Evolutionary conservation across 305 asterid species (phyloP).

Genomic region (Fraxinus sp.): DNA sequence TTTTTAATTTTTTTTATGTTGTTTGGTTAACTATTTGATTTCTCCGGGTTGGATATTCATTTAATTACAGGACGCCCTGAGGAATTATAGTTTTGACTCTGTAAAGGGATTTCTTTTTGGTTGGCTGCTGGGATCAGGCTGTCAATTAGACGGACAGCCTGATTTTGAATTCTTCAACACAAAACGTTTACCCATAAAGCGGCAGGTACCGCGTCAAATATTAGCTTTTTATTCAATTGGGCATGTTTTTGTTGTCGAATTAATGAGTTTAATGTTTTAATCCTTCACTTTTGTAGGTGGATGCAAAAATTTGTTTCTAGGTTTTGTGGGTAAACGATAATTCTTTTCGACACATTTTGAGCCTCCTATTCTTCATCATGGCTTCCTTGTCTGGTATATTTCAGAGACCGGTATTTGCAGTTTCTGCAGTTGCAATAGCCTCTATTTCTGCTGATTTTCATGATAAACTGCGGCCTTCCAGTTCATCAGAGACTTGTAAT

Average conservation of each 20-base stretch:
- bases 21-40: neutral
- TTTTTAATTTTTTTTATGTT: neutral
- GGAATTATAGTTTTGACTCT: slow-evolving; percentile 24
- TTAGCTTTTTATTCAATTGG: neutral
- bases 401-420: slow-evolving; percentile 82
- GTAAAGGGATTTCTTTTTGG: neutral
- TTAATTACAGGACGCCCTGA: slow-evolving; percentile 30
- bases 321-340: slow-evolving; percentile 13
- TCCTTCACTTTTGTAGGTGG: slow-evolving; percentile 32
- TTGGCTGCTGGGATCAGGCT: slow-evolving; percentile 35
- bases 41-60: neutral
- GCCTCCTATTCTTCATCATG: slow-evolving; percentile 35
- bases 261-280: neutral
- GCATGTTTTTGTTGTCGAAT: neutral
- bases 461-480: slow-evolving; percentile 50
- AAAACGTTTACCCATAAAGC: neutral
- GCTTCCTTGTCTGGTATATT: slow-evolving; percentile 69
- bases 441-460: slow-evolving; percentile 75
- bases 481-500: slow-evolving; percentile 37
- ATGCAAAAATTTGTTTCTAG: slow-evolving; percentile 22
- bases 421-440: slow-evolving; percentile 74
- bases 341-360: neutral
- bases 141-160: slow-evolving; percentile 43
- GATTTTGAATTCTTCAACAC: slow-evolving; percentile 16
- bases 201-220: neutral